Conservation (phyloP, 2,329 filamentous ascomycete species). For the Stemphylium lycopersici region DNA sequence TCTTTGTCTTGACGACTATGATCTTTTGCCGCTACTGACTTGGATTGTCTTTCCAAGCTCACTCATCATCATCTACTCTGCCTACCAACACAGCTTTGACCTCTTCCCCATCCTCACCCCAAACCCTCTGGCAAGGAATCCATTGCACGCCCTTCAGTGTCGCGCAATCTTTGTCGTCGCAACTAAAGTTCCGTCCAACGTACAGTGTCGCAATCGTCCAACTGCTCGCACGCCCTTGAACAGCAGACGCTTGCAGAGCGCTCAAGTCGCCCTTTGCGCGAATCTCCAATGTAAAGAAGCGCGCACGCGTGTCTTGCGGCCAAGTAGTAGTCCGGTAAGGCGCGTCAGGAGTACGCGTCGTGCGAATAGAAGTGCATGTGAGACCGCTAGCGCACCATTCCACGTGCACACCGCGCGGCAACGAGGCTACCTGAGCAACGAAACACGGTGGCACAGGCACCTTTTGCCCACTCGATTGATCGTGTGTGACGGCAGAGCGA, state of each 20-base stretch:
- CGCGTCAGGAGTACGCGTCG: not conserved
- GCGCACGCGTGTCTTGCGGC: not conserved
- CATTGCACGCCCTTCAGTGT: conserved; percentile 29
- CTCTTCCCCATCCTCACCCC: conserved; percentile 34
- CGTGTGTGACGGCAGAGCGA: not conserved
- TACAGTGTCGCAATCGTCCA: conserved; percentile 36
- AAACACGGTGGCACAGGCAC: conserved; percentile 68
- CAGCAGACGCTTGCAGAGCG: not conserved
- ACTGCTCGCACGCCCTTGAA: not conserved
- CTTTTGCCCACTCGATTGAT: too few species aligned
- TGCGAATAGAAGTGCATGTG: not conserved
- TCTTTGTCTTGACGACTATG: not conserved
- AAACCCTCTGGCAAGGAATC: conserved; percentile 42
- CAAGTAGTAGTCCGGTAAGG: not conserved
- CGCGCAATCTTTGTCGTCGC: conserved; percentile 1
- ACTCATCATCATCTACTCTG: conserved; percentile 22
- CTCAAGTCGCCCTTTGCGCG: not conserved
- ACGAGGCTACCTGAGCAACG: conserved; percentile 73
- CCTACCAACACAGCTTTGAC: conserved; percentile 35
- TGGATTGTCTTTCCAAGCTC: too few species aligned
- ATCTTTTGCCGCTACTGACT: too few species aligned
- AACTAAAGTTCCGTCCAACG: conserved; percentile 16
- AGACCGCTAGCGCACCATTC: conserved; percentile 84
- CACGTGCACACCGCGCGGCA: conserved; percentile 75
- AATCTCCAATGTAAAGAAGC: conserved; percentile 28